phyloP scores from a whole-genome alignment of 257 asterid genomes.

The Verbena officinalis region DNA sequence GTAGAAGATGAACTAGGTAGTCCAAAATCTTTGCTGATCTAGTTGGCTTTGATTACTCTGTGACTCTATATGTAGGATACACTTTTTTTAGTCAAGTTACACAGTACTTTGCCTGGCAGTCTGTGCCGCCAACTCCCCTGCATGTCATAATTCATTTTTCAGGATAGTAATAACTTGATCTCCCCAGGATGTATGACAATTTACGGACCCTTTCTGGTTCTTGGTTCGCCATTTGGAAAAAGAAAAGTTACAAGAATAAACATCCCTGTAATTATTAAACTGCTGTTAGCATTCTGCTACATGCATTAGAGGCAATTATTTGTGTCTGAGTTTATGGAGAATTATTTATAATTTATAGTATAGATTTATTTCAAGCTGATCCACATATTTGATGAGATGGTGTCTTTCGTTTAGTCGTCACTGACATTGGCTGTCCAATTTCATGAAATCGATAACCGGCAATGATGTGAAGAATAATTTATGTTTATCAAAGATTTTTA shows the following conservation, averaged over 20 bases:
- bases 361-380: background rate
- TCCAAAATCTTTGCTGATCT: background rate
- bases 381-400: constrained; percentile 13
- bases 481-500: background rate
- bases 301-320: background rate
- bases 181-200: background rate
- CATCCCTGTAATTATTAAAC: background rate
- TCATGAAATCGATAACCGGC: constrained; percentile 9
- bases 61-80: background rate
- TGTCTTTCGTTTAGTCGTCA: background rate
- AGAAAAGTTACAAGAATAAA: constrained; percentile 4
- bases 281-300: background rate
- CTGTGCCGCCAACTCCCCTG: background rate
- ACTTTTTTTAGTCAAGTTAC: background rate
- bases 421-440: constrained; percentile 1
- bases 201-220: background rate
- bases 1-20: constrained; percentile 6
- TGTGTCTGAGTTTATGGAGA: no score
- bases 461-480: constrained; percentile 19
- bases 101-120: background rate
- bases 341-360: no score
- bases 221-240: constrained; percentile 9
- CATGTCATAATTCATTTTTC: background rate
- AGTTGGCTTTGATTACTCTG: background rate
- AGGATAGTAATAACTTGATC: background rate